Percentiles rank a stretch among this genome's conserved stretches.
These are phyloP conservation scores for Macrocystidia cucumis DNA, from an alignment of 1,284 basidiomycete genomes.

Conservation along the genomic window DNA sequence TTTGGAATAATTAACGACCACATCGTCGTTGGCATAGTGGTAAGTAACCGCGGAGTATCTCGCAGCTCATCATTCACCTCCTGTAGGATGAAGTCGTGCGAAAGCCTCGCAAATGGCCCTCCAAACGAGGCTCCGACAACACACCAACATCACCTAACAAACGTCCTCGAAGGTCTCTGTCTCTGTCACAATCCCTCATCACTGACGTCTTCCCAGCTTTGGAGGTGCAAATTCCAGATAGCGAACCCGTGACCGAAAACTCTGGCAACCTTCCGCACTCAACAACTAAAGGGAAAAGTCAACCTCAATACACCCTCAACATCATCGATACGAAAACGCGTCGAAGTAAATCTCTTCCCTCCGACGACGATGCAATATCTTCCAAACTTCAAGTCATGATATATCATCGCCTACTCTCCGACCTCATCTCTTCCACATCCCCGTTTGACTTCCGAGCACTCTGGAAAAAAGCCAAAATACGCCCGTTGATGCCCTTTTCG, in stretches of 20 bases:
- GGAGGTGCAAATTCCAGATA: slow-evolving; percentile 12
- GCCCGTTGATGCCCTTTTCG: slow-evolving; percentile 44
- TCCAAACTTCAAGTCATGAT: slow-evolving; percentile 81
- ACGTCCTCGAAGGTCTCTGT: too few relatives aligned
- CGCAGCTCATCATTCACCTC: background rate
- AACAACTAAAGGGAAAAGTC: too few relatives aligned
- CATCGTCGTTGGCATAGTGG: slow-evolving; percentile 59
- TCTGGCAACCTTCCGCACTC: too few relatives aligned
- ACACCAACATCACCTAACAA: too few relatives aligned
- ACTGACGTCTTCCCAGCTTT: slow-evolving; percentile 2
- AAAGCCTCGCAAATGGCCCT: slow-evolving; percentile 19
- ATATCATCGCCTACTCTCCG: slow-evolving; percentile 67
- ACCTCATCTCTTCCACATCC: slow-evolving; percentile 32
- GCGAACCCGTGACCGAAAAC: too few relatives aligned
- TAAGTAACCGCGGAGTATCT: slow-evolving; percentile 20
- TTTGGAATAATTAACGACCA: slow-evolving; percentile 56
- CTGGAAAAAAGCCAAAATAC: slow-evolving; percentile 45
- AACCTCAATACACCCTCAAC: too few relatives aligned
- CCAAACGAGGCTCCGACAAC: too few relatives aligned
- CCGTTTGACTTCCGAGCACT: slow-evolving; percentile 46
- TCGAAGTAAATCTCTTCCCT: slow-evolving; percentile 42
- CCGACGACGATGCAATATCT: slow-evolving; percentile 51
- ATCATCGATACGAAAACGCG: slow-evolving; percentile 79
- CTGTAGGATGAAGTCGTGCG: slow-evolving; percentile 21
- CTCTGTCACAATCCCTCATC: slow-evolving; percentile 1